Base-by-base conservation (phyloP, 2,329 filamentous ascomycete genomes). In the Cryphonectria nitschkei region DNA sequence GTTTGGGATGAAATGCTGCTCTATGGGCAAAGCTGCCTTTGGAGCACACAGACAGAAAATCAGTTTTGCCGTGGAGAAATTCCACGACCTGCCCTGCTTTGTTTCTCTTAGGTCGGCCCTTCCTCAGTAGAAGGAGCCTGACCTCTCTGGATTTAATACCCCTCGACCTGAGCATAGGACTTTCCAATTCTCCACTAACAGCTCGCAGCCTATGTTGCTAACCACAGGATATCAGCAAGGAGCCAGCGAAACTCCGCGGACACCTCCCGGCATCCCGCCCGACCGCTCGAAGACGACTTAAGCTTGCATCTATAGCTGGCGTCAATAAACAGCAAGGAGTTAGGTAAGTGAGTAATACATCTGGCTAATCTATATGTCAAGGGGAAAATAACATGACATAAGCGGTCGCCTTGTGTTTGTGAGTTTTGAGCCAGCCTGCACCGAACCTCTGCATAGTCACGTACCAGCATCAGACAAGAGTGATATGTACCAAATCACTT, bases 31-130 rank as follows among this genome's bases (percentile, higher is more conserved):
- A 32, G 26, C 34, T n/a, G 22, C 19, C 16, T n/a, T 13, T 19
- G 54, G 32, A 34, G 34, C 58, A 61, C 5, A 61, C 58, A 61
- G 58, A 61, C 58, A 61, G 58, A 61, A 39, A 61, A 61, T 26
- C 32, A 37, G 22, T n/a, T 61, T 61, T 61, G 58, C 58, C 58
- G 3, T 61, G 58, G 58, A 61, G 58, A 61, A 7, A 13, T 22
- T 61, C 58, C 58, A 61, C 39, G 58, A 39, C 16, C 16, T 61
- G 9, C 29, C 6, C 58, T 61, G 58, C 29, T 61, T 61, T 7
- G 39, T 14, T 34, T 19, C n/a, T 34, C 26, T 39, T 16, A 39
- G 58, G 29, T n/a, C 19, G 32, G 58, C 1, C 5, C 1, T n/a
- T n/a, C 34, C 46, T 50, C 7, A 61, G 58, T 39, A 39, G 58